phyloP scores from a whole-genome alignment of 2,329 filamentous ascomycete species.

The Chaetomium sp. region DNA sequence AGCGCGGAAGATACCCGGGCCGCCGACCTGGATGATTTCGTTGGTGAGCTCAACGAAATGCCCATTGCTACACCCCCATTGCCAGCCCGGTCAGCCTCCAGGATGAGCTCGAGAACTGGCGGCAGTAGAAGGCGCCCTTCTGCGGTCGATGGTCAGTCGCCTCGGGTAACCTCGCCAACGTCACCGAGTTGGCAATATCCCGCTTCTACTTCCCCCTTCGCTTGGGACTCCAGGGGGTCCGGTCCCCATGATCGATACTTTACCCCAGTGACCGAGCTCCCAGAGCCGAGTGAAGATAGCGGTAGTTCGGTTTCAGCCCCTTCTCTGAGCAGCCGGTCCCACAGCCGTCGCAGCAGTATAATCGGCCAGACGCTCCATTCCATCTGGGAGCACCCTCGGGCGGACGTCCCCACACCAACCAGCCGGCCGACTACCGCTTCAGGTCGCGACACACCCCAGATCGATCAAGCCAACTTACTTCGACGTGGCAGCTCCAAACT shows the following conservation, averaged over 20 bases:
- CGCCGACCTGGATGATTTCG: slow-evolving; percentile 27
- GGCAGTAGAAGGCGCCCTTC: not conserved
- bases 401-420: slow-evolving; percentile 5
- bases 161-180: not conserved
- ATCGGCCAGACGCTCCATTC: slow-evolving; percentile 8
- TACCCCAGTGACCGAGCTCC: slow-evolving; percentile 11
- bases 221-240: not conserved
- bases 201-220: not conserved
- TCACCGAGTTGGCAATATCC: not conserved
- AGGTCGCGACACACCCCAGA: not conserved
- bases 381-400: slow-evolving; percentile 16
- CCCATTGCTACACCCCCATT: slow-evolving; percentile 25
- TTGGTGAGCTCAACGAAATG: slow-evolving; percentile 26
- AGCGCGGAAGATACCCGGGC: not conserved
- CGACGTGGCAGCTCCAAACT: slow-evolving; percentile 17
- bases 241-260: not conserved
- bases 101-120: slow-evolving; percentile 7
- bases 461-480: slow-evolving; percentile 1
- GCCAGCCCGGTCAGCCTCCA: slow-evolving; percentile 23
- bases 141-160: not conserved
- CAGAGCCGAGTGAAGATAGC: not conserved
- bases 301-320: not conserved
- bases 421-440: not conserved
- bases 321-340: not conserved
- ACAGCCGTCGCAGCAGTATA: slow-evolving; percentile 10